Evolutionary conservation across 306 rosid genomes (phyloP).

Genomic region (Echinosophora koreensis): DNA sequence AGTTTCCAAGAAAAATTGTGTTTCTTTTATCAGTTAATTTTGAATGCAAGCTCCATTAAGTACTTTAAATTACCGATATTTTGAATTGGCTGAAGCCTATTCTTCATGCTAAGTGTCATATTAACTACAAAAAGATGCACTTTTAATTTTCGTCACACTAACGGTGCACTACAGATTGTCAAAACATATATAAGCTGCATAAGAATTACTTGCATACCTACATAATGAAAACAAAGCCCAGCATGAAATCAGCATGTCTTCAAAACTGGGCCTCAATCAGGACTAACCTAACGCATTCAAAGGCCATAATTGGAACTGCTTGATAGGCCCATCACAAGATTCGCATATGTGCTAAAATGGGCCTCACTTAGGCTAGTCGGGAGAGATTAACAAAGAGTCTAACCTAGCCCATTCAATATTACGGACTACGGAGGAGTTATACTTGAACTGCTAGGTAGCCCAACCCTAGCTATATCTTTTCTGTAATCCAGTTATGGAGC

Average conservation of each 20-base stretch:
- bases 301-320: no score
- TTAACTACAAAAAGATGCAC: neutral
- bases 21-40: conserved; percentile 19
- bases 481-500: neutral
- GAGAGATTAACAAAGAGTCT: neutral
- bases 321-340: no score
- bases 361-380: no score
- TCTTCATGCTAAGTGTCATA: neutral
- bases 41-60: conserved; percentile 27
- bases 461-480: neutral
- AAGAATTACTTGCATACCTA: neutral
- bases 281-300: neutral
- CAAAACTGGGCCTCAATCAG: neutral
- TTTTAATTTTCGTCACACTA: no score
- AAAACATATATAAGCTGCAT: neutral
- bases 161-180: neutral
- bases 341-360: no score
- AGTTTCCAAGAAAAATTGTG: neutral
- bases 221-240: neutral
- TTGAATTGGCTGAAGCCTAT: conserved; percentile 10
- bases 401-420: neutral
- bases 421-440: neutral
- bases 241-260: no score
- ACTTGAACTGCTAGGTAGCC: no score
- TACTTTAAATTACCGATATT: neutral